Conservation (phyloP, 2,329 filamentous ascomycete species). For the Gliomastix tumulicola region DNA sequence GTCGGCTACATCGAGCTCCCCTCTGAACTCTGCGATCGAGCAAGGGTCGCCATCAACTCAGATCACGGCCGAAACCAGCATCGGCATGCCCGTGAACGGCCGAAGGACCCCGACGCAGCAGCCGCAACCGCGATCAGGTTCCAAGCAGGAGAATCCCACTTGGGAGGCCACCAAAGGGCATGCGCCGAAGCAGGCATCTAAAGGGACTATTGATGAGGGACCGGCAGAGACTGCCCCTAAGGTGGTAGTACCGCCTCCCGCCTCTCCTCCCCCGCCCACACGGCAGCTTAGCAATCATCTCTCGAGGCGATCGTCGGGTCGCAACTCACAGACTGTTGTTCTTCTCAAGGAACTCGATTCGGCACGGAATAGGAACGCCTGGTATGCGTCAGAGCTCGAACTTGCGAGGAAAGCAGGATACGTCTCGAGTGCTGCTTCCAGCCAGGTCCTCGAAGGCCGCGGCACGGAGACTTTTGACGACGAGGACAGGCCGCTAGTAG, state of each 20-base stretch:
- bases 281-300: slow-evolving; percentile 53
- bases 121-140: slow-evolving; percentile 12
- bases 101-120: slow-evolving; percentile 56
- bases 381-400: slow-evolving; percentile 93
- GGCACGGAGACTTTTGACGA: slow-evolving; percentile 77
- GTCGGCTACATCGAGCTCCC: slow-evolving; percentile 25
- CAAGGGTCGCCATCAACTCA: too few relatives aligned
- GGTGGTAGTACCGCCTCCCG: slow-evolving; percentile 39
- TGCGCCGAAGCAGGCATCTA: slow-evolving; percentile 27
- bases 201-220: slow-evolving; percentile 63
- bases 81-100: slow-evolving; percentile 45
- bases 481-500: slow-evolving; percentile 84
- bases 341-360: slow-evolving; percentile 82
- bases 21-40: slow-evolving; percentile 33
- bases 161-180: not conserved
- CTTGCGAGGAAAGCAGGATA: slow-evolving; percentile 89
- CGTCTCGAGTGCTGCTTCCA: slow-evolving; percentile 60
- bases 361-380: slow-evolving; percentile 81
- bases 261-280: slow-evolving; percentile 52
- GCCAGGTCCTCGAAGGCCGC: slow-evolving; percentile 69
- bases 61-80: slow-evolving; percentile 16
- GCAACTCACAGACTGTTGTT: slow-evolving; percentile 62
- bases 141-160: slow-evolving; percentile 20
- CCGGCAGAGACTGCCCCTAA: slow-evolving; percentile 30
- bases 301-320: slow-evolving; percentile 50